Evolutionary conservation across 768 basidiomycete species (phyloP).

Genomic region (Porphyrellus cyaneotinctus): DNA sequence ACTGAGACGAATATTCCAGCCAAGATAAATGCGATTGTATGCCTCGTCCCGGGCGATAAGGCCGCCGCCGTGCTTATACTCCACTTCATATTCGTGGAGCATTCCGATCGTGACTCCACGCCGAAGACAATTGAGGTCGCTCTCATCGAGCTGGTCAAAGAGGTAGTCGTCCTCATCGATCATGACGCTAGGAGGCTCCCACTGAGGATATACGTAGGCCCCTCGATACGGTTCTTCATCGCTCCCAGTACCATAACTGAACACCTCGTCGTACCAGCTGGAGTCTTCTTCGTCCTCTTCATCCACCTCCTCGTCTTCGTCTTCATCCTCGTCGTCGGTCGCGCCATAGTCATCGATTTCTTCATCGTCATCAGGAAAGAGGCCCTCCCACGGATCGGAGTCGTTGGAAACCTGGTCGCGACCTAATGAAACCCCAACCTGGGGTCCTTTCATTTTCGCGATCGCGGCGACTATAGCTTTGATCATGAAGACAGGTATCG

Average conservation of each 20-base stretch:
- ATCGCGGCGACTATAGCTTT: constrained; percentile 54
- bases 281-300: constrained; percentile 31
- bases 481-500: constrained; percentile 65
- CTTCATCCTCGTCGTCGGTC: constrained; percentile 23
- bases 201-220: constrained; percentile 43
- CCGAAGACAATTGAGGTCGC: constrained; percentile 43
- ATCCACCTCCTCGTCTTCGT: constrained; percentile 26
- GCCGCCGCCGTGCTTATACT: constrained; percentile 52
- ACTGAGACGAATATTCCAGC: constrained; percentile 61
- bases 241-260: constrained; percentile 34
- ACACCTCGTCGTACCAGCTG: constrained; percentile 30
- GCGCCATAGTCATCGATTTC: constrained; percentile 36
- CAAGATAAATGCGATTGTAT: constrained; percentile 52
- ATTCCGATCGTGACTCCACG: constrained; percentile 59
- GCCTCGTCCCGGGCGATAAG: constrained; percentile 43
- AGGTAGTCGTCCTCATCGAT: constrained; percentile 35
- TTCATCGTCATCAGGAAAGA: constrained; percentile 51
- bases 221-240: constrained; percentile 38
- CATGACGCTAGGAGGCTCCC: constrained; percentile 52
- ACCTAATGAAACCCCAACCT: constrained; percentile 15
- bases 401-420: constrained; percentile 35
- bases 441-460: constrained; percentile 38
- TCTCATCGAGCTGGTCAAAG: constrained; percentile 33
- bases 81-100: constrained; percentile 52
- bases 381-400: constrained; percentile 67